Evolutionary conservation across 805 yeast genomes (phyloP), one percentile per base, ranked within the genome.

Genomic region (Nakazawaea ernobii): DNA sequence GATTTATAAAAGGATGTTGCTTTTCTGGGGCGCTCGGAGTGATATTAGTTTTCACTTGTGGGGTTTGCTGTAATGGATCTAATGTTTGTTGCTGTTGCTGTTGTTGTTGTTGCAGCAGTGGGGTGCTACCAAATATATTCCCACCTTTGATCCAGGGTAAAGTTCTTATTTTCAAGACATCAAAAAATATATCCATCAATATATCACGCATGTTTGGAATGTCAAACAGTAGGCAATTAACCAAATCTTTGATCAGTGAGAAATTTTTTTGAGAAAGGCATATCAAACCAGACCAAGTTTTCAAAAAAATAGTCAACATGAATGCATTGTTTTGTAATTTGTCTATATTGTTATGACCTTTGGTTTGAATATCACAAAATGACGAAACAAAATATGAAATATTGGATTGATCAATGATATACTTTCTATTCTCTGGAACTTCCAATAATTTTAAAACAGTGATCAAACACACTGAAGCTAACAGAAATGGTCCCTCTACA

Each of bases 221-320:
- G n/a, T 80, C 80, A 45, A 75, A 71, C n/a, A 69, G 63, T 38
- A 94, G 67, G 59, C 90, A 83, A 38, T 71, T 63, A 2, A 91
- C 65, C 28, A 91, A 65, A 45, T 79, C 78, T 37, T 66, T 68
- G 20, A 91, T 59, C 8, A 83, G 74, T 47, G 68, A 66, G 52
- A 79, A 82, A 49, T 79, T 66, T 53, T 82, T 69, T 48, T 75
- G 70, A 1, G 85, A 74, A 55, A 83, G 77, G 13, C 84, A 77
- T 50, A 83, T 73, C 9, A 90, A 57, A 0, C 99, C 99, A 10
- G 85, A 72, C 80, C 92, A 84, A 32, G 80, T 73, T 51, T 87
- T 85, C 42, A 92, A 63, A 24, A 87, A 66, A 4, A 75, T 60
- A 0, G 85, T 66, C 2, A 92, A 61, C 8, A 88, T 69, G 38